A percentile compares a stretch with the other conserved stretches of the same genome.
These are phyloP conservation scores for Scedosporium apiospermum DNA, from an alignment of 2,329 filamentous ascomycete species.

Conservation along the genomic window DNA sequence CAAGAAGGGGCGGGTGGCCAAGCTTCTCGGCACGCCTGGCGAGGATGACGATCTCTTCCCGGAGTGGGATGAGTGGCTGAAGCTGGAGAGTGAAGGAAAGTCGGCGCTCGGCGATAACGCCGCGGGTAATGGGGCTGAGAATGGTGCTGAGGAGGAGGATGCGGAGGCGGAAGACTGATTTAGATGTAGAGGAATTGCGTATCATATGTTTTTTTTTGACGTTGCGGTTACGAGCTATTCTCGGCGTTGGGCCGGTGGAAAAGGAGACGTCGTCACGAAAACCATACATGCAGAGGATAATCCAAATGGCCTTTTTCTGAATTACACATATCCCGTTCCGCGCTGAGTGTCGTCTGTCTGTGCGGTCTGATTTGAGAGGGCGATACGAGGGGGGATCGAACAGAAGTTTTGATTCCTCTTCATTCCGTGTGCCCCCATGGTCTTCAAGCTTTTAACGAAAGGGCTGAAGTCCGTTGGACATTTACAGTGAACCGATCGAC, in stretches of 20 bases:
- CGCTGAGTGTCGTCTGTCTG: background rate
- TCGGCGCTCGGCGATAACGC: conserved; percentile 4
- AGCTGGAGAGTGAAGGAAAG: conserved; percentile 64
- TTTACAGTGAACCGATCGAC: background rate
- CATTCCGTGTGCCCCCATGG: too few species aligned
- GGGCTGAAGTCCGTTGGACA: background rate
- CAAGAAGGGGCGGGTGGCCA: conserved; percentile 77
- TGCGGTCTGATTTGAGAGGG: too few species aligned
- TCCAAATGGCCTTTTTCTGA: background rate
- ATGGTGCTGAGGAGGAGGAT: conserved; percentile 15
- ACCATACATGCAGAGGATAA: conserved; percentile 2
- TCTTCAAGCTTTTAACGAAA: background rate
- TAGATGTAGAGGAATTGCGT: background rate
- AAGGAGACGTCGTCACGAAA: background rate
- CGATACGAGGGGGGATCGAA: too few species aligned
- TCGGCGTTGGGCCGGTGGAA: conserved; percentile 1
- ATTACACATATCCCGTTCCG: background rate
- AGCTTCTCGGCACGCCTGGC: conserved; percentile 72
- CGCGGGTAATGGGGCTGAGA: conserved; percentile 5
- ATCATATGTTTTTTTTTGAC: background rate
- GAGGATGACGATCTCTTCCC: conserved; percentile 86
- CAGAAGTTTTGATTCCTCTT: too few species aligned
- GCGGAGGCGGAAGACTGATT: conserved; percentile 11
- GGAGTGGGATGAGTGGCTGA: conserved; percentile 87
- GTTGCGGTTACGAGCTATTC: background rate